Percentiles rank a stretch among this genome's conserved stretches.
These are phyloP conservation scores for Elaeis oleifera DNA, from an alignment of 202 grass and related monocot genomes.

Conservation along the genomic window DNA sequence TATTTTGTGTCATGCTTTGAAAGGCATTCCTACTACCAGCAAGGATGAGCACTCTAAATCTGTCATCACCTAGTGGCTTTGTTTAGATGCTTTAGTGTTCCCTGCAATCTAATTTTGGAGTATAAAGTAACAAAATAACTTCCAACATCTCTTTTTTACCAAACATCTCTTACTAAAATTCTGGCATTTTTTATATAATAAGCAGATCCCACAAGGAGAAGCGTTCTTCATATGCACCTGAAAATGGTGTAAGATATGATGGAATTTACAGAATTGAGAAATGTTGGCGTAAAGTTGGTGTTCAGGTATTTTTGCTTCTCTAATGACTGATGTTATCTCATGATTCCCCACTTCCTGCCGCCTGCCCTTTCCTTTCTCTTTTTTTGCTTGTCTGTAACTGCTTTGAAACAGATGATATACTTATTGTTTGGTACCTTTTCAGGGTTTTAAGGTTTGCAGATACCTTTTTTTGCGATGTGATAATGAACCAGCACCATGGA, in stretches of 20 bases:
- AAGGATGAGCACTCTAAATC: no score
- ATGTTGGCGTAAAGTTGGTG: constrained; percentile 87
- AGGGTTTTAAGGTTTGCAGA: constrained; percentile 90
- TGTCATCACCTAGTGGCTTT: no score
- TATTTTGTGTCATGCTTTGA: no score
- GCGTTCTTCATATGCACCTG: constrained; percentile 89
- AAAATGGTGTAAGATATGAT: constrained; percentile 74
- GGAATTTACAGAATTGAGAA: constrained; percentile 96
- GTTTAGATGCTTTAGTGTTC: no score
- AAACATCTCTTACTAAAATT: no score
- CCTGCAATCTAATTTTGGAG: no score
- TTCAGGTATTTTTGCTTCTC: constrained; percentile 44
- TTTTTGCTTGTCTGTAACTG: not conserved
- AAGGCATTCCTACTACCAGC: no score
- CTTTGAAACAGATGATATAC: not conserved
- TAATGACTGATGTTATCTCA: no score
- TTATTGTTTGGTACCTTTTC: constrained; percentile 18
- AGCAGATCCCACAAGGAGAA: constrained; percentile 77
- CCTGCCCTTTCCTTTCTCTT: not conserved
- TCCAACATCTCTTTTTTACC: no score
- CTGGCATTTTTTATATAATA: no score
- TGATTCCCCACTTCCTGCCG: no score
- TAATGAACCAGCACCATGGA: constrained; percentile 93
- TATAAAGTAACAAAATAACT: no score
- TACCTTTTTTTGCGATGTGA: constrained; percentile 95